Base-by-base conservation (phyloP, 2,329 filamentous ascomycete species). In the Orbilia javanica region DNA sequence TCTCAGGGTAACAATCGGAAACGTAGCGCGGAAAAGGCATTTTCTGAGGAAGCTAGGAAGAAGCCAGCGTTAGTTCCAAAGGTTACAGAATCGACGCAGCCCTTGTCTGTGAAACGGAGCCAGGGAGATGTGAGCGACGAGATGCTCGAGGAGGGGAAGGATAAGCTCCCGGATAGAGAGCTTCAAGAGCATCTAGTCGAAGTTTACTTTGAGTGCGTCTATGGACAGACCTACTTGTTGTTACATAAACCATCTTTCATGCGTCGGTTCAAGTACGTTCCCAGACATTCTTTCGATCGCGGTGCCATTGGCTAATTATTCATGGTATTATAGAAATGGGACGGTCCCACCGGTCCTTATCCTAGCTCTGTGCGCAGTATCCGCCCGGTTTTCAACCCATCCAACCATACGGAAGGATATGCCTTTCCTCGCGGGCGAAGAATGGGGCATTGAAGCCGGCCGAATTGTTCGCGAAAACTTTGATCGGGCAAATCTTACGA, bases 181-280 rank as follows among this genome's bases (percentile, higher is more conserved):
- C 89, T 97, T 11, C 96, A 98, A 83, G 92, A 97, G 82, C 95
- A 98, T 84, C 87, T 99, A 4, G 91, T 94, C 18, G 94, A 98
- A 82, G 90, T 97, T 0, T 99, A 96, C 83, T 99, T 98, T 82
- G 95, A 98, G 82, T 94, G 92, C 82, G 89, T 98, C 0, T 98
- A 99, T 83, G 96, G 96, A 7, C 96, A 98, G 83, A 93, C 93
- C 36, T 99, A 98, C 83, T 92, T 96, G 80, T 86, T 99, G 20
- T 88, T 99, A 8, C 96, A 99, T 85, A 98, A 97, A 83, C 95
- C 96, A 42, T 98, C 94, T 83, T 98, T 96, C 83, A 97, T 98
- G 92, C 89, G 94, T 76, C 93, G 93, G 82, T 84, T 96, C 68
- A 89, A 87, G 90, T 91, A 85, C 79, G 89, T 18, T 50, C 10